A percentile compares a stretch with the other conserved stretches of the same genome.
These are phyloP conservation scores for Dictyostelium intermedium DNA, from an alignment of 78 protist genomes.

Conservation along the genomic window DNA sequence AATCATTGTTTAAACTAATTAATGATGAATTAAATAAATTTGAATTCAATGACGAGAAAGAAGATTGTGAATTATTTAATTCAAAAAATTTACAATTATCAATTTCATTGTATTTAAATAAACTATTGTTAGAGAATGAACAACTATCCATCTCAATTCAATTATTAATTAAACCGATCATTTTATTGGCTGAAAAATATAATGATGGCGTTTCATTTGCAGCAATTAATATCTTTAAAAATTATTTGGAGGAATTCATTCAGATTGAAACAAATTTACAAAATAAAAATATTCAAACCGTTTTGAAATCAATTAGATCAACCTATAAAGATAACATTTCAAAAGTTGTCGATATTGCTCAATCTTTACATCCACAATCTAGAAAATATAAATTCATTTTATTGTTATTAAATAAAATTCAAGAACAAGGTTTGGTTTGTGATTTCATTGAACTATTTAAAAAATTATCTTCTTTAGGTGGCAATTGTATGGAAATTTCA, in stretches of 20 bases:
- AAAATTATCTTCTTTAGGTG: constrained; percentile 13
- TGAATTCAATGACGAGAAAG: not conserved
- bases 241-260: constrained; percentile 50
- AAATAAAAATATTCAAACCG: constrained; percentile 28
- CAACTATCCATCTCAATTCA: constrained; percentile 1
- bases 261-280: not conserved
- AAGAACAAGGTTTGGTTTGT: not conserved
- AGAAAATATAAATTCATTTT: constrained; percentile 22
- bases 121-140: constrained; percentile 44
- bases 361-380: constrained; percentile 47
- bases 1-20: constrained; percentile 37
- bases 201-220: constrained; percentile 31
- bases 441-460: constrained; percentile 33
- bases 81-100: not conserved
- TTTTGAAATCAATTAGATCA: constrained; percentile 35
- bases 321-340: constrained; percentile 28
- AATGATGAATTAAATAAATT: constrained; percentile 7
- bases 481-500: constrained; percentile 51
- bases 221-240: not conserved
- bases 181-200: constrained; percentile 16
- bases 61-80: not conserved
- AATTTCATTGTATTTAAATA: constrained; percentile 17
- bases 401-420: constrained; percentile 22
- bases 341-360: constrained; percentile 44
- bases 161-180: constrained; percentile 13